A percentile compares a stretch with the other conserved stretches of the same genome.
These are phyloP conservation scores for Angomonas ambiguus DNA, from an alignment of 208 protist species.

Conservation along the genomic window DNA sequence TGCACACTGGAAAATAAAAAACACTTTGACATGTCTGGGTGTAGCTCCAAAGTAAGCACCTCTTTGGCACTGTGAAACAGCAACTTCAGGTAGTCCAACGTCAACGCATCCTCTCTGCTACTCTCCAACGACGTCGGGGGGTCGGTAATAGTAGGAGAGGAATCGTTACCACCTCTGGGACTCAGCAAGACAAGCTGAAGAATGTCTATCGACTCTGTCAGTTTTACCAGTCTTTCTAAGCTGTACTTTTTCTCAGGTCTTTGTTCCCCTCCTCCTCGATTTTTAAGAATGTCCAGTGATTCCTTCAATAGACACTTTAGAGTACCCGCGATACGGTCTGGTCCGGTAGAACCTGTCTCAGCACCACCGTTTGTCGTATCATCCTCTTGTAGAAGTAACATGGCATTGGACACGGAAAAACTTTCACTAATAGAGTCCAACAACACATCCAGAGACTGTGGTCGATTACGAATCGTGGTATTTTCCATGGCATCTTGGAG, in stretches of 20 bases:
- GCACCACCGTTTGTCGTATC: neutral
- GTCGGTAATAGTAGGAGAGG: neutral
- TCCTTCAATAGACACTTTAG: neutral
- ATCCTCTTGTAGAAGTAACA: neutral
- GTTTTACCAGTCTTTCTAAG: neutral
- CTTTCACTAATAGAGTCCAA: slow-evolving; percentile 2
- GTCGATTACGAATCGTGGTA: neutral
- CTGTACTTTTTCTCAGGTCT: neutral
- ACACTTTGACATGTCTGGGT: neutral
- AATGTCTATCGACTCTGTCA: neutral
- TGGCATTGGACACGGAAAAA: neutral
- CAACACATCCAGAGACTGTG: neutral
- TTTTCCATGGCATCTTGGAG: slow-evolving; percentile 53
- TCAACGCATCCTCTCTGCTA: neutral
- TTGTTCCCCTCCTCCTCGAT: neutral
- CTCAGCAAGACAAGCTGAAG: neutral
- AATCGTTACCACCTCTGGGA: neutral
- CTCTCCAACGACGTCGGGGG: neutral
- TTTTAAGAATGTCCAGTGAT: neutral
- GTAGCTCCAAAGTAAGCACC: neutral
- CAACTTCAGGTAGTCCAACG: slow-evolving; percentile 1
- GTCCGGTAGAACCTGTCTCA: neutral
- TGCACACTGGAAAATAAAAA: slow-evolving; percentile 1
- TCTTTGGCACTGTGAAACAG: neutral
- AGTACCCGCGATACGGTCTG: neutral